These are phyloP conservation scores for Macrophomina pseudophaseolina DNA, from an alignment of 2,329 filamentous ascomycete species.

Conservation along the genomic window DNA sequence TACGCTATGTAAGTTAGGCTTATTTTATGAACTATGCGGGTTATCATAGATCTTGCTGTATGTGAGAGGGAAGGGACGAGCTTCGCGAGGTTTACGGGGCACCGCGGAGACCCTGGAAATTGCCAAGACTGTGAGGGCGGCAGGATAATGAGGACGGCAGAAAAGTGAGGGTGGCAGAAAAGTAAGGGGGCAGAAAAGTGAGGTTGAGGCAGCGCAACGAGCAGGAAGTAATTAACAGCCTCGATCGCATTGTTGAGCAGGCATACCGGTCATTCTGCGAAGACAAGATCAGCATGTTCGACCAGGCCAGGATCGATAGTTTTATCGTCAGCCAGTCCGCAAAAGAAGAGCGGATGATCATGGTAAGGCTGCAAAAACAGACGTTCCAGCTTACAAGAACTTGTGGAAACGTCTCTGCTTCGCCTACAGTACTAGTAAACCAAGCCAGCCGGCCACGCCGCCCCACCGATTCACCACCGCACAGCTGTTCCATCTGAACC, in stretches of 20 bases:
- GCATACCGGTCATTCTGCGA: constrained; percentile 26
- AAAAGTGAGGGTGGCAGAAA: no score
- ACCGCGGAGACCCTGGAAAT: no score
- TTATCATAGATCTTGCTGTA: no score
- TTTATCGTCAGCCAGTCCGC: constrained; percentile 25
- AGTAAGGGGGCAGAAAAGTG: no score
- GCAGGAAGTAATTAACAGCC: not conserved
- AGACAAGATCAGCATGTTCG: constrained; percentile 29
- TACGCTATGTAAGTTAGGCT: no score
- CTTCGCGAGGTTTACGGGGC: no score
- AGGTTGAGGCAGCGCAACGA: no score
- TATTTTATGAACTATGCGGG: no score
- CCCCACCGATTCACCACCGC: not conserved
- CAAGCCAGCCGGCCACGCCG: not conserved
- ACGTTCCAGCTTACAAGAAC: constrained; percentile 30
- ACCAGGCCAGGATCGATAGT: constrained; percentile 29
- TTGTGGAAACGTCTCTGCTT: constrained; percentile 31
- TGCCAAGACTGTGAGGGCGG: no score
- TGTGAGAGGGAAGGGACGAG: no score
- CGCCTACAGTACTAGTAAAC: constrained; percentile 25
- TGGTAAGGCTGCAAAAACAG: constrained; percentile 29
- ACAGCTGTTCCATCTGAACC: not conserved
- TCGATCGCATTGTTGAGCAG: constrained; percentile 23
- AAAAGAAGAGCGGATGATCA: constrained; percentile 22
- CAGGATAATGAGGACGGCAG: no score